phyloP scores from a whole-genome alignment of 352 stramenopile genomes.

The Aphanomyces stellatus region DNA sequence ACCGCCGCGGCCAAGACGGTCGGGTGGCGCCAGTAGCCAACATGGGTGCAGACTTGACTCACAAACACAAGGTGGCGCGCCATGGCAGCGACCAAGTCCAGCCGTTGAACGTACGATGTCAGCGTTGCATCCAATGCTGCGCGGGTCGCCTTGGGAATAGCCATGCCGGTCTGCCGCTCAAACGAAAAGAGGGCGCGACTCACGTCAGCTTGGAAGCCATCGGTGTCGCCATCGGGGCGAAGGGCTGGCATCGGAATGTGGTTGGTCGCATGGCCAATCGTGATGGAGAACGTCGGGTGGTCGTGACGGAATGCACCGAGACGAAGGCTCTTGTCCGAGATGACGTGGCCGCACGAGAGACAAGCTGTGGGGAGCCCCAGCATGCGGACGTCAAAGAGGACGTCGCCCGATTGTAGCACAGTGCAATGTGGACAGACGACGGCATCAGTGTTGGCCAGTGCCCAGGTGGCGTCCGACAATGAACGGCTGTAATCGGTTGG shows the following conservation, averaged over 20 bases:
- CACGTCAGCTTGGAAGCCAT: neutral
- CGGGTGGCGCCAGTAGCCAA: neutral
- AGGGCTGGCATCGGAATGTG: neutral
- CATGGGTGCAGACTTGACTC: neutral
- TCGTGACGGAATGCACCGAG: neutral
- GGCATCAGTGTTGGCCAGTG: no score
- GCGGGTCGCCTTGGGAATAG: neutral
- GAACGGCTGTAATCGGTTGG: no score
- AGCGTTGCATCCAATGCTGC: neutral
- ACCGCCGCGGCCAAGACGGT: neutral
- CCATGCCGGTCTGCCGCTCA: neutral
- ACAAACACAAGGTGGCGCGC: neutral
- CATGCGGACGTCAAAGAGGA: no score
- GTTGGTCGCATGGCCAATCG: neutral
- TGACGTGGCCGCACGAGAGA: no score
- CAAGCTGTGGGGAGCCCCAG: no score
- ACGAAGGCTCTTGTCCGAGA: no score
- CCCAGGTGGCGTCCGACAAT: no score
- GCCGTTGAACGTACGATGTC: neutral
- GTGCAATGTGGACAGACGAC: no score
- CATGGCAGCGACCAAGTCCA: neutral
- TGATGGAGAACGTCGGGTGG: neutral
- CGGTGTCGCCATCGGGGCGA: neutral
- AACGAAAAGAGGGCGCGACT: neutral
- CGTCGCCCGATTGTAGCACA: no score